Evolutionary conservation across 495 filamentous ascomycete genomes (phyloP), one percentile per base, ranked within the genome.

Genomic region (Aspergillus taichungensis): DNA sequence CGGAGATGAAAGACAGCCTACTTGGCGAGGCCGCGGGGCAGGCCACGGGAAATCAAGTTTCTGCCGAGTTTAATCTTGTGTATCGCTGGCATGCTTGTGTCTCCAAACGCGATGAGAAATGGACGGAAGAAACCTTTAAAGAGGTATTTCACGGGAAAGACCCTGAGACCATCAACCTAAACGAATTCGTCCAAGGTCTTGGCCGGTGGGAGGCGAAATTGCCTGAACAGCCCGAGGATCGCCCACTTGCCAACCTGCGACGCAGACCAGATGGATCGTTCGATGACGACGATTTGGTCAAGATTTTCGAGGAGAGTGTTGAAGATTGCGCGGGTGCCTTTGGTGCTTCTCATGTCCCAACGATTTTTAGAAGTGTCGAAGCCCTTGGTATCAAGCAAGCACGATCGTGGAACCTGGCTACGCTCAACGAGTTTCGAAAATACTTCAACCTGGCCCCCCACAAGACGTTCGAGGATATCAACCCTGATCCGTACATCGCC

Each of bases 351-450:
- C 82, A 85, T 50, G 83, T 94, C 0, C 89, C 89, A 0, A 63
- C 68, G 9, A 72, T 85, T 34, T 75, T 95, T 69, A 77, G 77
- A 39, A 75, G 78, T 9, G 73, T 94, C 11, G 89, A 95, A 57
- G 83, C 91, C 35, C 73, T 95, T 0, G 88, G 89, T 31, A 94
- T 95, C 44, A 75, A 87, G 51, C 87, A 94, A 51, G 82, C 84
- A 3, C 80, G 89, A 8, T 73, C 77, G 13, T 94, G 89, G 89
- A 87, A 88, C 49, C 55, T 89, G 14, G 83, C 84, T 1, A 83
- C 85, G 3, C 66, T 95, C 42, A 95, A 95, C 60, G 89, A 95
- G 61, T 90, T 95, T 67, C 73, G 89, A 31, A 72, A 79, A 50
- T 87, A 85, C 68, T 91, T 94, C 53, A 80, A 78, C 8, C 66